These are phyloP conservation scores for Exsudoporus frostii DNA, from an alignment of 768 basidiomycete genomes.

Conservation along the genomic window DNA sequence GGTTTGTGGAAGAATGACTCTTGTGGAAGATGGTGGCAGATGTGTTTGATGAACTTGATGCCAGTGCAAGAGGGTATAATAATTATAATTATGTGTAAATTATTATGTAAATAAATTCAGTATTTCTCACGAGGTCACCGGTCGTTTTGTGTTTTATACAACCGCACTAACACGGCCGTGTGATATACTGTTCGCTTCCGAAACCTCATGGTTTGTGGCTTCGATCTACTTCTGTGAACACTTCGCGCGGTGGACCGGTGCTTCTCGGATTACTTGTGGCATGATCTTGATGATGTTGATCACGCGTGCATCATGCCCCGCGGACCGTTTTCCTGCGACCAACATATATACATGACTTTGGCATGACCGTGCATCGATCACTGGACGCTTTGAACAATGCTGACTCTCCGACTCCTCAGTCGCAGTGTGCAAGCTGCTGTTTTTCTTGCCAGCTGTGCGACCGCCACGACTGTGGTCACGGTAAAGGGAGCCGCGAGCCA, in stretches of 20 bases:
- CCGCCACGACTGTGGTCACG: conserved; percentile 33
- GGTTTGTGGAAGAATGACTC: not conserved
- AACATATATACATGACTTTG: conserved; percentile 6
- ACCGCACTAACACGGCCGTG: no score
- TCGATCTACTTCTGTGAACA: not conserved
- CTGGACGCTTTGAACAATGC: conserved; percentile 15
- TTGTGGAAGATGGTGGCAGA: not conserved
- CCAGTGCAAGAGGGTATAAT: no score
- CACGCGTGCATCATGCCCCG: not conserved
- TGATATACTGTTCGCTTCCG: no score
- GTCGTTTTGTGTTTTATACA: no score
- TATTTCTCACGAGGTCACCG: no score
- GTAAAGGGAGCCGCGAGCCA: conserved; percentile 49
- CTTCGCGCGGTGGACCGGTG: not conserved
- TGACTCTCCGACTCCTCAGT: not conserved
- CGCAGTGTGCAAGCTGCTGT: not conserved
- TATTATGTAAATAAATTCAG: no score
- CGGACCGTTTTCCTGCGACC: not conserved
- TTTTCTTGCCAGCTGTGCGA: not conserved
- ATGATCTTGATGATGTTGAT: no score
- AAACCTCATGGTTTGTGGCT: not conserved
- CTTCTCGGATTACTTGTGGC: not conserved
- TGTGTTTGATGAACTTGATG: no score
- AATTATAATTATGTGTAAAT: no score
- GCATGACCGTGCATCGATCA: not conserved